These are phyloP conservation scores for Gonapodya prolifera DNA, from an alignment of 192 early-diverging fungal species.

Conservation along the genomic window DNA sequence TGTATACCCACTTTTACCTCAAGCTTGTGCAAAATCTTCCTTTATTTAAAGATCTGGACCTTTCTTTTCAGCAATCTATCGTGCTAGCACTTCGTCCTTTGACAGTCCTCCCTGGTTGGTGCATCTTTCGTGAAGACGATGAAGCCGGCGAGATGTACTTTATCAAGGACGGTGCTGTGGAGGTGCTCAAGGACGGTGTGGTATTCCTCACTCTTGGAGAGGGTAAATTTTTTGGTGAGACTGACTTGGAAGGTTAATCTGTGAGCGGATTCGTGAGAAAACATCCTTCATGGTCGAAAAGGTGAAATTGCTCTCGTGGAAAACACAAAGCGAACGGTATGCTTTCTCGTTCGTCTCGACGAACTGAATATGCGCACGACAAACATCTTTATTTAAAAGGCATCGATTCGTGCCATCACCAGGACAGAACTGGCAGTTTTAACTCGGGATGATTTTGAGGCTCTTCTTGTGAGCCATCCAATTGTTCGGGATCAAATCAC, in stretches of 20 bases:
- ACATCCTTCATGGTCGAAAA: not conserved
- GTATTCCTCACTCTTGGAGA: constrained; percentile 1
- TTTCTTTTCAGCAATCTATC: constrained; percentile 5
- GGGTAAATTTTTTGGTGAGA: constrained; percentile 5
- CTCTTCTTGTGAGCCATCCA: not conserved
- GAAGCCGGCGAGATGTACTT: constrained; percentile 15
- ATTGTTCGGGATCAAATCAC: not conserved
- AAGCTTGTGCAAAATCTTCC: constrained; percentile 12
- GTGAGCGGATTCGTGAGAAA: too few relatives aligned
- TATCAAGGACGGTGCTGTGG: constrained; percentile 7
- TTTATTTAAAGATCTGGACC: constrained; percentile 12
- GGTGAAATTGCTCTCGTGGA: not conserved
- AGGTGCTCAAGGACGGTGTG: not conserved
- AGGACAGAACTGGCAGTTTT: not conserved
- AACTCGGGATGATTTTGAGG: not conserved
- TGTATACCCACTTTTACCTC: constrained; percentile 15
- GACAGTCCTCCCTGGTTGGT: constrained; percentile 8
- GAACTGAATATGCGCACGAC: too few relatives aligned
- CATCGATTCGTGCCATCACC: not conserved
- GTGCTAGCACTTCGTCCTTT: constrained; percentile 2
- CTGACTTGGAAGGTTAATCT: too few relatives aligned
- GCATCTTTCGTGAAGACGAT: constrained; percentile 11
- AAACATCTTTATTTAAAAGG: too few relatives aligned
- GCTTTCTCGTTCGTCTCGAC: too few relatives aligned
- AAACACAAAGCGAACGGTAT: not conserved